phyloP scores from a whole-genome alignment of 306 rosid species.

The Acmispon strigosus region DNA sequence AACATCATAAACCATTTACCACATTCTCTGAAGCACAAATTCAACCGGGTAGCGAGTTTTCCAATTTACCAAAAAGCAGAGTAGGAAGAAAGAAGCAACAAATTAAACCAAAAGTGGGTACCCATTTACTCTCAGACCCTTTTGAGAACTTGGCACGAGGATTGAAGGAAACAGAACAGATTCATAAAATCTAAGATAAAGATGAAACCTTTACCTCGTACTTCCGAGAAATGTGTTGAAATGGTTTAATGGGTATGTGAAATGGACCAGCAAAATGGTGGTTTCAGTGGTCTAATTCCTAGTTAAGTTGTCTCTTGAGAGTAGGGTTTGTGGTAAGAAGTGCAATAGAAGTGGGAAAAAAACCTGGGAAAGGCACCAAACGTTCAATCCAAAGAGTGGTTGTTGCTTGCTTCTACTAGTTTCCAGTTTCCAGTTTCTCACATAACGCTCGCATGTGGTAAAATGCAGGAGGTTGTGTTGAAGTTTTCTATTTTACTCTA shows the following conservation, averaged over 20 bases:
- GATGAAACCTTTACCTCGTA: slow-evolving; percentile 18
- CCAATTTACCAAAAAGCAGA: background rate
- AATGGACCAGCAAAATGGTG: background rate
- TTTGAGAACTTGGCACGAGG: background rate
- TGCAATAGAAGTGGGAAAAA: background rate
- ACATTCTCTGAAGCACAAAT: background rate
- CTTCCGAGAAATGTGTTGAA: background rate
- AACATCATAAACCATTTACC: background rate
- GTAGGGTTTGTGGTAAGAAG: background rate
- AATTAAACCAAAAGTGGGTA: background rate
- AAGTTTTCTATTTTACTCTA: background rate
- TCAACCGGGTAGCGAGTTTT: background rate
- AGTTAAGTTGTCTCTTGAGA: background rate
- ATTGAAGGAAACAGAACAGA: background rate
- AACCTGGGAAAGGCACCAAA: background rate
- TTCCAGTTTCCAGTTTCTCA: background rate
- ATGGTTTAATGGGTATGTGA: background rate
- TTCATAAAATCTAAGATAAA: slow-evolving; percentile 7
- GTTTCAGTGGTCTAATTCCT: background rate
- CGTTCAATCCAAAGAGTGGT: background rate
- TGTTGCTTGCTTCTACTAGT: background rate
- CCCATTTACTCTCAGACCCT: slow-evolving; percentile 3
- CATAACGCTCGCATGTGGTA: background rate
- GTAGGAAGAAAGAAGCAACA: background rate
- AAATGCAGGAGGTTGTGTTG: background rate